phyloP scores from a whole-genome alignment of 2,329 filamentous ascomycete species.

The Blumeria graminis region DNA sequence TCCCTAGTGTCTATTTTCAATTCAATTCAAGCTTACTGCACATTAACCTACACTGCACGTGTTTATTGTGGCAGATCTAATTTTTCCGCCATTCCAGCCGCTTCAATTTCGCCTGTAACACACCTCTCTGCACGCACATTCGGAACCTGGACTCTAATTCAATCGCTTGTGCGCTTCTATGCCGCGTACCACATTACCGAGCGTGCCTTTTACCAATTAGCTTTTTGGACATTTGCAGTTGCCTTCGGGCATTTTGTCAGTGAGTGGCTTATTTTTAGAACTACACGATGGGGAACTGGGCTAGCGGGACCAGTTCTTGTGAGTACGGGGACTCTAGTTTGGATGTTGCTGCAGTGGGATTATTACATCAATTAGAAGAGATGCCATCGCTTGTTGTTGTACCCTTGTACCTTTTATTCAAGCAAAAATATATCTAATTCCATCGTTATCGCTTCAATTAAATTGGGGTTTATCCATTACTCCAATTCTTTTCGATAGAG shows the following conservation, averaged over 20 bases:
- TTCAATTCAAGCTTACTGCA: slow-evolving; percentile 60
- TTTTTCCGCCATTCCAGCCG: slow-evolving; percentile 13
- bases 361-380: slow-evolving; percentile 34
- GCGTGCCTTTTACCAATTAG: slow-evolving; percentile 34
- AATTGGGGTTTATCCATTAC: background rate
- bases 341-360: slow-evolving; percentile 43
- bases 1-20: slow-evolving; percentile 66
- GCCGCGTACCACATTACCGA: slow-evolving; percentile 42
- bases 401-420: background rate
- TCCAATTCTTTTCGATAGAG: slow-evolving; percentile 44
- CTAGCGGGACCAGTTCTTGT: slow-evolving; percentile 31
- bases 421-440: too few species aligned
- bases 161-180: slow-evolving; percentile 35
- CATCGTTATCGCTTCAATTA: too few species aligned
- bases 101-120: slow-evolving; percentile 25
- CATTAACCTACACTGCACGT: slow-evolving; percentile 59
- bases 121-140: slow-evolving; percentile 27
- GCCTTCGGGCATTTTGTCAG: slow-evolving; percentile 32
- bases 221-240: slow-evolving; percentile 36
- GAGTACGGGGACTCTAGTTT: slow-evolving; percentile 24
- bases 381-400: background rate
- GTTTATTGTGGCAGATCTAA: slow-evolving; percentile 43
- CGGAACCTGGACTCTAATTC: slow-evolving; percentile 8
- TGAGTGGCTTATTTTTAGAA: slow-evolving; percentile 63
- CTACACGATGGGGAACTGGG: slow-evolving; percentile 36